A percentile compares a stretch with the other conserved stretches of the same genome.
phyloP scores from a whole-genome alignment of 371 early-diverging fungal species.

The Amoeboaphelidium protococcarum region DNA sequence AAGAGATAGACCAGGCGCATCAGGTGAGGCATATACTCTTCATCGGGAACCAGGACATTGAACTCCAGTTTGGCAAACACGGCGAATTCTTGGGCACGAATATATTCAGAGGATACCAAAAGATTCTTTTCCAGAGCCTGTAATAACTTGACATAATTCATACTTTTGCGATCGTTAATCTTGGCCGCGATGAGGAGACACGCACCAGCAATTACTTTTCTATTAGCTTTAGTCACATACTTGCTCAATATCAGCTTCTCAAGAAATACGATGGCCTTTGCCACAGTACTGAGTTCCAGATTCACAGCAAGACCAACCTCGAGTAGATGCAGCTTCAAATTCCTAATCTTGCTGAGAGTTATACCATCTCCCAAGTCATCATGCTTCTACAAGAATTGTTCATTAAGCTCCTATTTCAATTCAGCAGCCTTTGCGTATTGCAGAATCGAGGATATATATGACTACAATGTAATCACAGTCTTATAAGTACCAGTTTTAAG shows the following conservation, averaged over 20 bases:
- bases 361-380: slow-evolving; percentile 39
- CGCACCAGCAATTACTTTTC: slow-evolving; percentile 43
- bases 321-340: slow-evolving; percentile 33
- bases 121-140: slow-evolving; percentile 28
- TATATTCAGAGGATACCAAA: slow-evolving; percentile 41
- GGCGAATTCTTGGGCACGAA: slow-evolving; percentile 54
- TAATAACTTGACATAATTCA: slow-evolving; percentile 13
- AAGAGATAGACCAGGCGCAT: slow-evolving; percentile 14
- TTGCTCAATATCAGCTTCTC: slow-evolving; percentile 55
- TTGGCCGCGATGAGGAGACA: slow-evolving; percentile 52
- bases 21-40: slow-evolving; percentile 65
- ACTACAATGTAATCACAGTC: slow-evolving; percentile 26
- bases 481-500: slow-evolving; percentile 23
- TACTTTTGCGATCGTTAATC: slow-evolving; percentile 56
- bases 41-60: slow-evolving; percentile 39
- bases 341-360: slow-evolving; percentile 48
- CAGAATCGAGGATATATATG: slow-evolving; percentile 30
- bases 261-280: slow-evolving; percentile 63
- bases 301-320: slow-evolving; percentile 20
- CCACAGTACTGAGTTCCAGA: slow-evolving; percentile 68
- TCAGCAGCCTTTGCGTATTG: slow-evolving; percentile 26
- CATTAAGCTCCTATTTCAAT: slow-evolving; percentile 37
- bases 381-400: slow-evolving; percentile 41
- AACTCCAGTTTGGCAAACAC: slow-evolving; percentile 66
- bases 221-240: slow-evolving; percentile 37